phyloP scores from a whole-genome alignment of 2,329 filamentous ascomycete genomes.

The Cytospora piceae region DNA sequence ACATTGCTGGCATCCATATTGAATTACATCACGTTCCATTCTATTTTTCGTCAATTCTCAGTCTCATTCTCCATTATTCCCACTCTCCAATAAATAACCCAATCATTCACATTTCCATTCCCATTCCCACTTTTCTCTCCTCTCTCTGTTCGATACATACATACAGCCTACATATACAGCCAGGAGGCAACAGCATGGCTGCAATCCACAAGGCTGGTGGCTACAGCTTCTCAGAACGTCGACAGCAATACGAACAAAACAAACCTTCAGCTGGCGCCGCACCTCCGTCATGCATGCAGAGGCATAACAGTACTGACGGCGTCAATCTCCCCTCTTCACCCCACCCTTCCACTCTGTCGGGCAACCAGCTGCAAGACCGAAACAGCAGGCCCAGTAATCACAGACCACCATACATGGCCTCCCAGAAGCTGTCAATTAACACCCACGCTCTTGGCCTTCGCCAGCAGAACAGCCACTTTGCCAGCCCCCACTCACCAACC shows the following conservation, averaged over 20 bases:
- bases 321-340: slow-evolving; percentile 22
- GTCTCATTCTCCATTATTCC: background rate
- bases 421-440: slow-evolving; percentile 23
- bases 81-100: background rate
- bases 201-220: slow-evolving; percentile 27
- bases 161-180: background rate
- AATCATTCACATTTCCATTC: background rate
- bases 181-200: slow-evolving; percentile 26
- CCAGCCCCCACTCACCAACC: slow-evolving; percentile 22
- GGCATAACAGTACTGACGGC: slow-evolving; percentile 28
- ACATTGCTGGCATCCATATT: slow-evolving; percentile 1
- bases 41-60: slow-evolving; percentile 9
- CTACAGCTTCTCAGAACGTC: slow-evolving; percentile 29
- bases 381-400: slow-evolving; percentile 5
- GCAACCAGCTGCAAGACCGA: slow-evolving; percentile 7
- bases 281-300: slow-evolving; percentile 26
- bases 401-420: slow-evolving; percentile 22
- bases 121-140: background rate
- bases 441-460: slow-evolving; percentile 16
- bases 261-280: slow-evolving; percentile 22
- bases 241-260: slow-evolving; percentile 30
- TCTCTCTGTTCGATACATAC: background rate
- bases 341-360: slow-evolving; percentile 6
- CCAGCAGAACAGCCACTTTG: slow-evolving; percentile 15
- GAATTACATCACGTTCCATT: slow-evolving; percentile 18